Evolutionary conservation across 2,329 filamentous ascomycete genomes (phyloP).

Genomic region (Arthrocladium fulminans): DNA sequence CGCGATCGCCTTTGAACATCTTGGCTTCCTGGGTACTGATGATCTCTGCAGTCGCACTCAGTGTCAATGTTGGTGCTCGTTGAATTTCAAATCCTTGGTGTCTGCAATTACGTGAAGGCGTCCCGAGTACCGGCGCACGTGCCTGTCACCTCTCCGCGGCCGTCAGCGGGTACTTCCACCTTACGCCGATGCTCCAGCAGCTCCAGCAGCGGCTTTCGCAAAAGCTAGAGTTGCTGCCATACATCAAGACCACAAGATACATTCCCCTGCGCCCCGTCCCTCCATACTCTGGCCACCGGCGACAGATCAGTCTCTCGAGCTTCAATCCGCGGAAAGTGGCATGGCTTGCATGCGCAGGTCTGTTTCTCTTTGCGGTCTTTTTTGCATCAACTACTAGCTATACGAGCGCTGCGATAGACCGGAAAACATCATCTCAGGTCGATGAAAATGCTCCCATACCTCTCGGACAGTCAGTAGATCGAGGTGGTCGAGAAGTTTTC

Average conservation of each 20-base stretch:
- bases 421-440: background rate
- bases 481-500: constrained; percentile 20
- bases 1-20: background rate
- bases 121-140: background rate
- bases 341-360: constrained; percentile 13
- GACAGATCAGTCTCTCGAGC: constrained; percentile 13
- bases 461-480: constrained; percentile 14
- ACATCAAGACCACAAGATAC: background rate
- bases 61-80: background rate
- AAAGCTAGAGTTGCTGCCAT: background rate
- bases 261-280: constrained; percentile 1
- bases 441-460: constrained; percentile 16
- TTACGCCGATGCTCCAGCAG: constrained; percentile 5
- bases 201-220: constrained; percentile 1
- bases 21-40: too few species aligned
- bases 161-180: background rate
- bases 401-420: background rate
- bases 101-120: background rate
- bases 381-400: background rate
- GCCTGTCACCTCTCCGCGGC: background rate
- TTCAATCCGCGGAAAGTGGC: constrained; percentile 12
- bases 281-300: constrained; percentile 7
- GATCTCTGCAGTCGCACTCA: background rate
- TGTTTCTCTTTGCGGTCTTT: constrained; percentile 9
- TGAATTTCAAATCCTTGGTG: background rate